Base-by-base conservation (phyloP, 208 protist species). In the Strigomonas culicis region DNA sequence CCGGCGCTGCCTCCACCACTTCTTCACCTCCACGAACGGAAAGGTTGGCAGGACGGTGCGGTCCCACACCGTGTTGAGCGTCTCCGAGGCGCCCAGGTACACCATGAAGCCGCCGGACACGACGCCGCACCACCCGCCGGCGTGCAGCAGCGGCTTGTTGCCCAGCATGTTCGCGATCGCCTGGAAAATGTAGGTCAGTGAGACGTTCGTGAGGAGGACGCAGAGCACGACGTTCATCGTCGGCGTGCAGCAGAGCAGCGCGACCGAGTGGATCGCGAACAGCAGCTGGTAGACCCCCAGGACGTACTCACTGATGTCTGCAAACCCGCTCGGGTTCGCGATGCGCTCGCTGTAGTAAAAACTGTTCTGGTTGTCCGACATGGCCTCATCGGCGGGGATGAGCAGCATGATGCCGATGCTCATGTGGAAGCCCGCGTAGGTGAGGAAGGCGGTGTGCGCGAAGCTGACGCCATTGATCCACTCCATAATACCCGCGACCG, bases 391-490 rank as follows among this genome's bases (percentile, higher is more conserved):
- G 47, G 3, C 13, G 4, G 22, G 22, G 4, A 52, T 10, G 25
- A 52, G 4, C 4, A 52, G 4, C 47, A 52, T 52, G 8, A 52
- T 30, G 6, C 7, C 47, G 13, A 52, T 52, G 13, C 47, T 52
- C 47, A 52, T 52, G 25, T 52, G 47, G 30, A 57, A 57, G 30
- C 7, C 25, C 4, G 21, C 51, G 22, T 31, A 57, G 8, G 51
- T 31, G 51, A 22, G 10, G 19, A 57, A 57, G 3, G 51, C 51
- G 15, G 24, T 30, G 51, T 30, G n/a, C 15, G 51, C 51, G 19
- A 57, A 57, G 51, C 11, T 57, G 51, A 31, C 24, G 51, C 51
- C 51, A 3, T 57, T 57, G 11, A 30, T 57, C 13, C 13, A 57
- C 51, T 57, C 51, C 3, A 57, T 7, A 4, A 57, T 31, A 30